phyloP scores from a whole-genome alignment of 2,329 filamentous ascomycete genomes.

The Talaromyces sp. region DNA sequence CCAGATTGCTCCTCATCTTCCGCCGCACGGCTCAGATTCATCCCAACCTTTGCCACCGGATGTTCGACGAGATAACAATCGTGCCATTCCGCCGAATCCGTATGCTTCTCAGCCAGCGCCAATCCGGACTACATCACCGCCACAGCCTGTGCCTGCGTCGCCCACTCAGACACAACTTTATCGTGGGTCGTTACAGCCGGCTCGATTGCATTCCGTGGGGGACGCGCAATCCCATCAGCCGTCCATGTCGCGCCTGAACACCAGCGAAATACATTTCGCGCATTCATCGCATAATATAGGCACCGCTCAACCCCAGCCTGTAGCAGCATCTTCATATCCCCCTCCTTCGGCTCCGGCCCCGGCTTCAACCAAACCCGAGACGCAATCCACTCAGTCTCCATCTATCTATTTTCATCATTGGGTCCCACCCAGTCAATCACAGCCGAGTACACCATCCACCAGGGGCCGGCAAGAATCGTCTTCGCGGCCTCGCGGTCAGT shows the following conservation, averaged over 20 bases:
- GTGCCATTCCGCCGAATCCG: slow-evolving; percentile 32
- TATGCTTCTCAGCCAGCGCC: slow-evolving; percentile 23
- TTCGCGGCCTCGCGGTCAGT: slow-evolving; percentile 45
- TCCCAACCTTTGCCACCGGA: slow-evolving; percentile 18
- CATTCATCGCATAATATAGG: slow-evolving; percentile 26
- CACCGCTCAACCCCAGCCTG: slow-evolving; percentile 25
- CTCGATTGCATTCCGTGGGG: slow-evolving; percentile 16
- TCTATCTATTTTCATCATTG: slow-evolving; percentile 90
- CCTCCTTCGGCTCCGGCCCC: slow-evolving; percentile 40
- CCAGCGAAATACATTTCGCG: slow-evolving; percentile 38
- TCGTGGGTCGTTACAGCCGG: slow-evolving; percentile 23
- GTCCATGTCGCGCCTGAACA: slow-evolving; percentile 37
- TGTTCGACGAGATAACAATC: slow-evolving; percentile 24
- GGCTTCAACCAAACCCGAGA: slow-evolving; percentile 51
- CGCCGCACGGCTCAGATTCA: slow-evolving; percentile 19
- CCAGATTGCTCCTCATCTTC: slow-evolving; percentile 21
- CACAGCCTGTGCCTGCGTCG: slow-evolving; percentile 20
- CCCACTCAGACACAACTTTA: slow-evolving; percentile 21
- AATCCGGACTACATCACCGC: slow-evolving; percentile 18
- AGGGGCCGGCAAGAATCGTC: slow-evolving; percentile 54
- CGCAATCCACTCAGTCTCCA: slow-evolving; percentile 59
- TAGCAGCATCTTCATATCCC: slow-evolving; percentile 14
- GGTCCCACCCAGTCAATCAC: slow-evolving; percentile 70
- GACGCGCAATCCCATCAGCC: slow-evolving; percentile 19
- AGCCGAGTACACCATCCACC: slow-evolving; percentile 70